Evolutionary conservation across 192 early-diverging fungal species (phyloP), one percentile per base, ranked within the genome.

Genomic region (Backusella liffmaniae): DNA sequence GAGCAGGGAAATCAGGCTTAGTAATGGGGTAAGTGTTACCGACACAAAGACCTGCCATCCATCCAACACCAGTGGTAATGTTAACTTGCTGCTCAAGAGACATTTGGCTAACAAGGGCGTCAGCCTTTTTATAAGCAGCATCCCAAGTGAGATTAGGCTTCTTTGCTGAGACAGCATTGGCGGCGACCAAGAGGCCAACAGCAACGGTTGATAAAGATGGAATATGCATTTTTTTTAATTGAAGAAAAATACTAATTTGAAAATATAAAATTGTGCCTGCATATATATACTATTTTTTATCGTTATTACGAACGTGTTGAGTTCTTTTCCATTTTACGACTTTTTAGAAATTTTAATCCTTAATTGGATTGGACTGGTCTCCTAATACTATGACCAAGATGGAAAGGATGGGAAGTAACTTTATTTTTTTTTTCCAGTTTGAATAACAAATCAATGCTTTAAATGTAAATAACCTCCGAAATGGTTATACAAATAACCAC

Each of bases 51-150:
- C 71, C 75, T 7, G 29, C 41, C 35, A 29, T 69, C 70, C 69
- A 76, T 56, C 89, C 89, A 26, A 79, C 69, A 53, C 89, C 89
- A 34, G 87, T 87, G 56, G 81, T 79, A 16, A 89, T n/a, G 30
- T 34, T 69, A 5, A 89, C 82, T 73, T 90, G 89, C 69, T 90
- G 83, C n/a, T 70, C 67, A 8, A 84, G 34, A 12, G 77, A 59
- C 68, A 90, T 73, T 72, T 82, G 69, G n/a, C 69, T 32, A 16
- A 90, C 81, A 10, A 77, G 59, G 23, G 32, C 35, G 1, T 73
- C 62, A 1, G 79, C 79, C 56, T 73, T 67, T 35, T 35, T 5
- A 41, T 81, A 77, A n/a, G 79, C 79, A 18, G 26, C 71, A 23
- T 75, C 65, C 79, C 79, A 81, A n/a, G 73, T 41, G n/a, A 77